Evolutionary conservation across 495 filamentous ascomycete genomes (phyloP), one percentile per base, ranked within the genome.

Genomic region (Podospora pseudocomata): DNA sequence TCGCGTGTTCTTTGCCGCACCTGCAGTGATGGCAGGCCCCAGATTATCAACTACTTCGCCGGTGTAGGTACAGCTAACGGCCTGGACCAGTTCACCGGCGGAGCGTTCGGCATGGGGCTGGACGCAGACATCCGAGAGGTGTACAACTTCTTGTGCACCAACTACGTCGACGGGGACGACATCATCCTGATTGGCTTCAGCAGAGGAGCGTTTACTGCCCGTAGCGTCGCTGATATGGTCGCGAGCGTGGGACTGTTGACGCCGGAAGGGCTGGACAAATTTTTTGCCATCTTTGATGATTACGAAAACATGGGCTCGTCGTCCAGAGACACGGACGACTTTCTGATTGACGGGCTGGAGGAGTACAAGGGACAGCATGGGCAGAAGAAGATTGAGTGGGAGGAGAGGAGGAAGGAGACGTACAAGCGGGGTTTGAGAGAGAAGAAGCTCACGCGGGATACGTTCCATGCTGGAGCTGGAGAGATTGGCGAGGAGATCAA

Each of bases 161-260:
- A 92, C 78, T 90, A 86, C 69, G 76, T 82, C 20, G 81, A 83
- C 26, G 84, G 85, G 26, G 89, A 92, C 72, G 84, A 88, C 67
- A 89, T 92, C 32, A 81, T 90, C 65, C 78, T 92, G 23, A 71
- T 90, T 13, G 89, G 89, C 23, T 92, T 91, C 78, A 90, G 88
- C 3, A 82, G 89, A 1, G 89, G 89, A 28, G 89, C 89, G 18
- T 92, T 87, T 73, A 91, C 89, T 0, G 88, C 88, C 6, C 83
- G 89, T 63, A 84, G 81, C 58, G 85, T 89, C 54, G 84, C 86
- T 58, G 85, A 86, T 49, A 73, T 91, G 71, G 86, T 91, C 59
- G 81, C 75, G 16, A 80, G 81, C 5, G 75, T 91, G 3, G 89
- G 89, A 3, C 75, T 91, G 49, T 78, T 91, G 19, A 90, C 85